Conservation (phyloP, 2,329 filamentous ascomycete species). For the Calonectria fujianensis region DNA sequence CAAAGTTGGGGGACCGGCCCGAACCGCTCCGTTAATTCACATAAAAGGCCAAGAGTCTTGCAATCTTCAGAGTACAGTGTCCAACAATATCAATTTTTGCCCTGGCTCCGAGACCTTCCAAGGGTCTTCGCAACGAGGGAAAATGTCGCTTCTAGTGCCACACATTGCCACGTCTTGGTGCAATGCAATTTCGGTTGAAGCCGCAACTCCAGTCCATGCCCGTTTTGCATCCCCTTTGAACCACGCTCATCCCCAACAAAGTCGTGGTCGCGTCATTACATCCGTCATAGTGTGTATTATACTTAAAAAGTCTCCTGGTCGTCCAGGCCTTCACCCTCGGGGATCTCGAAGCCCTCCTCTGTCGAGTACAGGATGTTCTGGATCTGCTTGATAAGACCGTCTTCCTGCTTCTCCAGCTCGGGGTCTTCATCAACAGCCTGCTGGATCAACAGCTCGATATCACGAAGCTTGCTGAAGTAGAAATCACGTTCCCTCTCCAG, state of each 20-base stretch:
- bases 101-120: conserved; percentile 31
- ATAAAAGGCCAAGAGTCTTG: conserved; percentile 10
- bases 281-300: conserved; percentile 39
- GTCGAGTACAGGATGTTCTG: conserved; percentile 98
- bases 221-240: conserved; percentile 49
- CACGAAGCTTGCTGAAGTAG: conserved; percentile 98
- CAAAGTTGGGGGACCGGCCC: conserved; percentile 25
- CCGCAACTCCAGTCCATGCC: conserved; percentile 54
- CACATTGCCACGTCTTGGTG: conserved; percentile 43
- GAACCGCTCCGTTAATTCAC: conserved; percentile 20
- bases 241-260: conserved; percentile 44
- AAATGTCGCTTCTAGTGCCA: conserved; percentile 53
- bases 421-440: conserved; percentile 94
- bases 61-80: conserved; percentile 36
- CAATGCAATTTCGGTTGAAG: conserved; percentile 48
- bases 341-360: conserved; percentile 94
- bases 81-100: conserved; percentile 45
- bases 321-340: conserved; percentile 82
- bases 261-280: conserved; percentile 56
- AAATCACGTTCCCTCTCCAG: conserved; percentile 98
- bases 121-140: conserved; percentile 41
- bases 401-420: conserved; percentile 94
- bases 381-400: conserved; percentile 94
- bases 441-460: conserved; percentile 96
- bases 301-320: conserved; percentile 87